phyloP scores from a whole-genome alignment of 169 alveolate genomes.

The Plasmodium blacklocki region DNA sequence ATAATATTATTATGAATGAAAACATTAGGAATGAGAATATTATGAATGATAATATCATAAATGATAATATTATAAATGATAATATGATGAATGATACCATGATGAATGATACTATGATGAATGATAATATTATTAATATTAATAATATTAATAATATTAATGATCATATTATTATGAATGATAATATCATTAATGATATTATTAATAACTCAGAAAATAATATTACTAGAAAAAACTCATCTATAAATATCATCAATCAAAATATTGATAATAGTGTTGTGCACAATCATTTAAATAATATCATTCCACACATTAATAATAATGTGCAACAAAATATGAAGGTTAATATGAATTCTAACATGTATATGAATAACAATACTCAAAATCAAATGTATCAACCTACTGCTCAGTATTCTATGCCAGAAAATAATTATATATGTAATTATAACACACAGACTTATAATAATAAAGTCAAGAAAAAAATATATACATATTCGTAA shows the following conservation, averaged over 20 bases:
- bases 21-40: too few species aligned
- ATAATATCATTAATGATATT: slow-evolving; percentile 24
- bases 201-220: slow-evolving; percentile 29
- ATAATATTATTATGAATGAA: too few species aligned
- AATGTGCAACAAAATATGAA: slow-evolving; percentile 32
- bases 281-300: slow-evolving; percentile 40
- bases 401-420: slow-evolving; percentile 14
- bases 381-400: slow-evolving; percentile 11
- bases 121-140: too few species aligned
- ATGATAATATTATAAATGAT: too few species aligned
- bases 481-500: slow-evolving; percentile 6
- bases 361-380: slow-evolving; percentile 24
- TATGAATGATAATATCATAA: too few species aligned
- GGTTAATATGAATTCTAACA: slow-evolving; percentile 22
- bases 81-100: too few species aligned
- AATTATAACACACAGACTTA: slow-evolving; percentile 37
- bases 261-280: slow-evolving; percentile 45
- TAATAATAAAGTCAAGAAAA: slow-evolving; percentile 38
- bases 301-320: slow-evolving; percentile 18
- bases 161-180: not conserved
- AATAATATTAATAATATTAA: too few species aligned
- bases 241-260: slow-evolving; percentile 61
- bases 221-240: slow-evolving; percentile 17
- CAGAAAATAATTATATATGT: slow-evolving; percentile 40
- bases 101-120: too few species aligned